A percentile compares a stretch with the other conserved stretches of the same genome.
phyloP scores from a whole-genome alignment of 139 green algal species.

The Tetradesmus obliquus region DNA sequence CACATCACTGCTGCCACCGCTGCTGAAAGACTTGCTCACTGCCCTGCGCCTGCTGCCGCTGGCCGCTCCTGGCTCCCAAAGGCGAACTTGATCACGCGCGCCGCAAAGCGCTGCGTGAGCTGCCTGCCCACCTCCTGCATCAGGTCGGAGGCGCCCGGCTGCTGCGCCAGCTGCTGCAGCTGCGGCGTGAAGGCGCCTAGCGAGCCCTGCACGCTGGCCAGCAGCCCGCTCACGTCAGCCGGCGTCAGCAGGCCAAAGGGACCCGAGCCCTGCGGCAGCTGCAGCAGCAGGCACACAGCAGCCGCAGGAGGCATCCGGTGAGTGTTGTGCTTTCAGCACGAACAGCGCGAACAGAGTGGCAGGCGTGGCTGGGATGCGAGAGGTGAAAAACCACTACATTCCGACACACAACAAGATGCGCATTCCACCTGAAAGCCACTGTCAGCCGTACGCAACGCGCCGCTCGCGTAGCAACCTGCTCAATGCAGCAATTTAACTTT shows the following conservation, averaged over 20 bases:
- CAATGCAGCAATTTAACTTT: neutral
- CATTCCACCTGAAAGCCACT: neutral
- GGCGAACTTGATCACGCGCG: conserved; percentile 80
- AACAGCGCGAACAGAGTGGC: neutral
- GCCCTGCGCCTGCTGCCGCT: neutral
- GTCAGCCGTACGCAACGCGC: too few species aligned
- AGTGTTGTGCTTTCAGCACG: neutral
- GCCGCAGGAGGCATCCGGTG: neutral
- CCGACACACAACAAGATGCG: neutral
- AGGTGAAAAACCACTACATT: neutral
- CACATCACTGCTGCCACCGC: neutral
- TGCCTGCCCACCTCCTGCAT: conserved; percentile 65
- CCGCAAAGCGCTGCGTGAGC: conserved; percentile 74
- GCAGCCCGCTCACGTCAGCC: conserved; percentile 47
- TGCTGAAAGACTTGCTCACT: neutral
- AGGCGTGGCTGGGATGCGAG: neutral
- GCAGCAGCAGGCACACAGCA: neutral
- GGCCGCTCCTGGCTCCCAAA: conserved; percentile 47
- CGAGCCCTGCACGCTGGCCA: conserved; percentile 49
- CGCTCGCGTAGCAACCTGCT: neutral
- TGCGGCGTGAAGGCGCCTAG: neutral
- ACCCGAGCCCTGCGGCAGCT: conserved; percentile 52
- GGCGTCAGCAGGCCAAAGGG: conserved; percentile 63
- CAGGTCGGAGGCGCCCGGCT: conserved; percentile 72
- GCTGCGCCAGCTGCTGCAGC: conserved; percentile 55